phyloP scores from a whole-genome alignment of 192 early-diverging fungal genomes.

The Glomus cerebriforme region DNA sequence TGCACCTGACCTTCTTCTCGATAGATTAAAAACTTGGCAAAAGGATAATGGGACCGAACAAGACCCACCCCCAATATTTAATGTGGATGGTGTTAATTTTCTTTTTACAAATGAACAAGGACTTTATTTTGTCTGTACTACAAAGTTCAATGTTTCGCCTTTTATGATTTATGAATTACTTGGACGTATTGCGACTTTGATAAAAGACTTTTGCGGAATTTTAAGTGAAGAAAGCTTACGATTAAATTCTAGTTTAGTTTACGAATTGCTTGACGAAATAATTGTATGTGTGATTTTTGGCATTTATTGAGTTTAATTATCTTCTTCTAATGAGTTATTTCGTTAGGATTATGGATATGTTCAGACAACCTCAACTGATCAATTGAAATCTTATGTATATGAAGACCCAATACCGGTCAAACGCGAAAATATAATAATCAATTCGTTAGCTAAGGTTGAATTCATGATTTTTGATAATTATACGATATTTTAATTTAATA shows the following conservation, averaged over 20 bases:
- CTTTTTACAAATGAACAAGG: constrained; percentile 15
- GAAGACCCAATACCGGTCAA: constrained; percentile 17
- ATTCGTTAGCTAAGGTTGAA: constrained; percentile 16
- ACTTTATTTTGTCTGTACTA: constrained; percentile 24
- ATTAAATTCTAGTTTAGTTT: constrained; percentile 29
- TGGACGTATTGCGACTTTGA: constrained; percentile 5
- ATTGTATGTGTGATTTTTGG: neutral
- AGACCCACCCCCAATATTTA: constrained; percentile 14
- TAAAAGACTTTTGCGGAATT: constrained; percentile 28
- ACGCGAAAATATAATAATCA: constrained; percentile 10
- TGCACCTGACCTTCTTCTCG: neutral
- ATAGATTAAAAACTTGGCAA: constrained; percentile 17
- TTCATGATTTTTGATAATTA: neutral
- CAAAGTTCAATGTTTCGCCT: constrained; percentile 26
- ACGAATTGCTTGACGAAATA: constrained; percentile 27
- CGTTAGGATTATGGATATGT: constrained; percentile 30
- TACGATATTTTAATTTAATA: neutral
- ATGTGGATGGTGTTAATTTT: constrained; percentile 18
- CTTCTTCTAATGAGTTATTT: neutral
- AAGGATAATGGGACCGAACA: constrained; percentile 3
- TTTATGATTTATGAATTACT: constrained; percentile 27
- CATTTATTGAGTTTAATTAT: neutral
- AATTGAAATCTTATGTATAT: constrained; percentile 24
- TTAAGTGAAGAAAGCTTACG: constrained; percentile 26
- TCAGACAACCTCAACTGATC: constrained; percentile 28